These are phyloP conservation scores for Osmanthus fragrans DNA, from an alignment of 257 asterid genomes.

Conservation along the genomic window DNA sequence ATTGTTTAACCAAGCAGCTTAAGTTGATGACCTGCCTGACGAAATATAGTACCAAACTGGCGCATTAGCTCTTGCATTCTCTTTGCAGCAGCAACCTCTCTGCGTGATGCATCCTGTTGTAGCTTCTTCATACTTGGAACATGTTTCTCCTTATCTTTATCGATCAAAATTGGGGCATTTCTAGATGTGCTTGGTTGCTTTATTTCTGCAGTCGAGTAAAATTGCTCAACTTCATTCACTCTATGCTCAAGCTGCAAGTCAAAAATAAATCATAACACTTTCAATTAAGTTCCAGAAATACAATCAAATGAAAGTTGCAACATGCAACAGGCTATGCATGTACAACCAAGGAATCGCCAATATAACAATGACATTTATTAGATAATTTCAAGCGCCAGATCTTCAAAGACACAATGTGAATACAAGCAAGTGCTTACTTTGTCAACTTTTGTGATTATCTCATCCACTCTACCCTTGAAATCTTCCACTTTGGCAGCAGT, in stretches of 20 bases:
- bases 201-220: constrained; percentile 42
- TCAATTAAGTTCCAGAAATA: not conserved
- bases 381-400: not conserved
- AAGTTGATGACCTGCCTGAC: constrained; percentile 64
- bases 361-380: constrained; percentile 2
- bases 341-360: not conserved
- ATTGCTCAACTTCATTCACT: constrained; percentile 67
- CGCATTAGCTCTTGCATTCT: constrained; percentile 99
- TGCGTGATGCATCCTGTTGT: constrained; percentile 87
- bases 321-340: constrained; percentile 18
- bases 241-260: constrained; percentile 72
- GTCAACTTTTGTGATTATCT: constrained; percentile 51
- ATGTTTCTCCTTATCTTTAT: constrained; percentile 70
- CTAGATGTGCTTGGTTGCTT: constrained; percentile 46
- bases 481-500: constrained; percentile 40
- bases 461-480: constrained; percentile 56
- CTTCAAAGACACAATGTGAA: constrained; percentile 3
- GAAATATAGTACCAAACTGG: constrained; percentile 82
- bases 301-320: not conserved
- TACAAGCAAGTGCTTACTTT: constrained; percentile 41
- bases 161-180: constrained; percentile 41
- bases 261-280: constrained; percentile 16
- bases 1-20: constrained; percentile 9
- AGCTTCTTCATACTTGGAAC: constrained; percentile 77
- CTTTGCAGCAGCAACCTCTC: constrained; percentile 87